Evolutionary conservation across 1,284 basidiomycete species (phyloP), one percentile per base, ranked within the genome.

Genomic region (Leccinum fallax): DNA sequence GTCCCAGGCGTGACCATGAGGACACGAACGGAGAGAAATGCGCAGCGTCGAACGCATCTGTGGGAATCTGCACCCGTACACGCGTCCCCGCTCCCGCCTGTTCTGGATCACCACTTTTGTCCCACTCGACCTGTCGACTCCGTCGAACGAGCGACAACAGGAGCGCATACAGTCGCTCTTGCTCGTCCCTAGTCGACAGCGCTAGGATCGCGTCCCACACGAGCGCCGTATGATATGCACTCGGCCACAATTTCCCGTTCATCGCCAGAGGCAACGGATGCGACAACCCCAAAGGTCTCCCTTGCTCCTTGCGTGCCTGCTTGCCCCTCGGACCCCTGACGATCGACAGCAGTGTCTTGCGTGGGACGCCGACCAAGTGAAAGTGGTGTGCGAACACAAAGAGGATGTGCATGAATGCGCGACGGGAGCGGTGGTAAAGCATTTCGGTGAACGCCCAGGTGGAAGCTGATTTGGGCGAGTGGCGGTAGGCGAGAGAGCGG

Each of bases 391-490:
- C 61, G 62, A 78, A 81, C 0, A 68, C 58, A 24, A 63, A 48
- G 56, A 76, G 67, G n/a, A 71, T 61, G 5, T 63, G 65, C 8
- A 51, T 48, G 32, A 55, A 59, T 53, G 75, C 65, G 51, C 68
- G 68, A 59, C 30, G 30, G 30, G 10, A 32, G 10, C 10, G 30
- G 30, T 77, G 71, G 61, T 75, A 67, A 2, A 76, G 70, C 74
- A 81, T 76, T 60, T 81, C 75, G 5, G 77, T 72, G 43, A 80
- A 69, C 0, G 65, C 72, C 79, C 79, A 80, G 7, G 65, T 57
- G 5, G 71, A 59, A 1, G 70, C 63, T 16, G 74, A 65, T 61
- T 64, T 74, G 0, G 61, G 54, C 2, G 73, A 74, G 21, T 72
- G 64, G 13, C 61, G 68, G 40, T 61, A 65, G 11, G 72, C 74